These are phyloP conservation scores for Claviceps digitariae DNA, from an alignment of 2,329 filamentous ascomycete species.

Conservation along the genomic window DNA sequence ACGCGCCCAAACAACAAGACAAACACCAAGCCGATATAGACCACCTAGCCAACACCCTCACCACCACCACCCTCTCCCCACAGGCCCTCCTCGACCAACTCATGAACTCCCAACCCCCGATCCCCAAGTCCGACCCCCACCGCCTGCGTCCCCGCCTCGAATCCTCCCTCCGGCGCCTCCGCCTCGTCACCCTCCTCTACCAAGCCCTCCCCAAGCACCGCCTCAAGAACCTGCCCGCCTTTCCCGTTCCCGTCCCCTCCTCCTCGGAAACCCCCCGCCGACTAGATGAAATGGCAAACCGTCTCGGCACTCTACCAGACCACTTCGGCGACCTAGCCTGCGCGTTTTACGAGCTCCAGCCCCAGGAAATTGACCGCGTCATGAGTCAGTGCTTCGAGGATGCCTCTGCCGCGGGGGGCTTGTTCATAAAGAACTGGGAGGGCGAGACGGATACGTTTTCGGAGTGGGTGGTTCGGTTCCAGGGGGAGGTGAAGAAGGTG, in stretches of 20 bases:
- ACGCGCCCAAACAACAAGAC: neutral
- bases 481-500: slow-evolving; percentile 35
- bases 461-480: slow-evolving; percentile 54
- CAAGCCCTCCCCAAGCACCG: slow-evolving; percentile 57
- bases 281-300: slow-evolving; percentile 41
- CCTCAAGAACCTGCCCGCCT: slow-evolving; percentile 42
- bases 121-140: slow-evolving; percentile 51
- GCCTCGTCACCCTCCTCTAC: slow-evolving; percentile 55
- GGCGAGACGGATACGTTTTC: slow-evolving; percentile 63
- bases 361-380: slow-evolving; percentile 39
- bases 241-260: slow-evolving; percentile 15
- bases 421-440: slow-evolving; percentile 48
- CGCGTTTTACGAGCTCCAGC: slow-evolving; percentile 58
- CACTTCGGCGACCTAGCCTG: slow-evolving; percentile 56
- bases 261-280: slow-evolving; percentile 22
- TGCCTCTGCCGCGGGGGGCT: slow-evolving; percentile 40
- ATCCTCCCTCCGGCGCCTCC: slow-evolving; percentile 47
- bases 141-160: slow-evolving; percentile 53
- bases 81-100: slow-evolving; percentile 54
- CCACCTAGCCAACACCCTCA: slow-evolving; percentile 19
- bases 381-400: slow-evolving; percentile 48
- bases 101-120: slow-evolving; percentile 47
- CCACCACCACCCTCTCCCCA: slow-evolving; percentile 15
- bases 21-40: slow-evolving; percentile 20
- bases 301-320: slow-evolving; percentile 49